Base-by-base conservation (phyloP, 805 yeast genomes). In the Pichia eremophila region DNA sequence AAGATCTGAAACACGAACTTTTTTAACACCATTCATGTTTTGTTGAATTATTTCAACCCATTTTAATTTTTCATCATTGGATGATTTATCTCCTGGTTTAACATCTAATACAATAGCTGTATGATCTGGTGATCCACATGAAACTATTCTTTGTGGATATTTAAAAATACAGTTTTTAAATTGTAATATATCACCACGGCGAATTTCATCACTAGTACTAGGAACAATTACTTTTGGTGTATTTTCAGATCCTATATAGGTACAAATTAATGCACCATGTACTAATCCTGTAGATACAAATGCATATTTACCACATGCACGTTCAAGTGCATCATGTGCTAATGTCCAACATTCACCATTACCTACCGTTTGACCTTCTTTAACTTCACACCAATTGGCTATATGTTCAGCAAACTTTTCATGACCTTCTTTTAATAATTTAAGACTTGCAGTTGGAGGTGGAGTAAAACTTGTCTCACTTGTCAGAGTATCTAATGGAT, bases 321-420 rank as follows among this genome's bases (percentile, higher is more conserved):
- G 72, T 43, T 64, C 58, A 39, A 78, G 61, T 0, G 82, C 80
- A 43, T 75, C 75, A 45, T 68, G 72, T 0, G 81, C 83, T 48
- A 78, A 67, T 34, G 78, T 78, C 82, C 82, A 78, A 53, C 83
- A 77, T 54, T 78, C 82, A 8, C 83, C 83, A 38, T 70, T 59
- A 2, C 79, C 81, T 11, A 78, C 79, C 44, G 61, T 59, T 43
- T 68, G 64, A 8, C 80, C 80, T 32, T 63, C 53, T 19, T 69
- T 67, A 25, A 67, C 71, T 51, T 75, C 78, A 57, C 73, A 67
- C 83, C 83, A 78, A 29, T 70, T 63, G 4, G 79, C 80, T 11
- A 78, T 68, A 53, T 75, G 71, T 18, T 72, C 75, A n/a, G 81
- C 79, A 55, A 63, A 77, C 43, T 60, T 61, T 22, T 62, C 49